Evolutionary conservation across 2,329 filamentous ascomycete genomes (phyloP), one percentile per base, ranked within the genome.

Genomic region (Cytospora chrysosperma): DNA sequence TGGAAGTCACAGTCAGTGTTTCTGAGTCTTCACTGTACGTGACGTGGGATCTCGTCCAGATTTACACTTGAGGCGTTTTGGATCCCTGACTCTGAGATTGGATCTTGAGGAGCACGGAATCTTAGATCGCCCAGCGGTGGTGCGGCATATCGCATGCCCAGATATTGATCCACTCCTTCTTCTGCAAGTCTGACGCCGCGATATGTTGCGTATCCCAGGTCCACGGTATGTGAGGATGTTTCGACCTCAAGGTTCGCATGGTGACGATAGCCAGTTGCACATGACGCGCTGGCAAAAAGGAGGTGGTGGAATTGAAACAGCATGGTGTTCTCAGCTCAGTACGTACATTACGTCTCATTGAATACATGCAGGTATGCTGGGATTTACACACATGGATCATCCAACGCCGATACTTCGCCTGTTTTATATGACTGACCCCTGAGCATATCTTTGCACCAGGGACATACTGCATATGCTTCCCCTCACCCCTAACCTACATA

Each of bases 101-200:
- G 90, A 72, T 91, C 87, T 69, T 82, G 77, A 0, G 91, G 89
- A 15, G 86, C 85, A 59, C 81, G 78, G 71, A 93, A 94, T 24
- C 91, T 82, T 65, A 91, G 72, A 7, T 83, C 69, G 1, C 87
- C 88, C 2, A 89, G 62, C 0, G 91, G 91, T 17, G 90, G 79
- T 6, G 88, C 86, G 1, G 90, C 91, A 76, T 86, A 95, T 51
- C 89, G 85, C 67, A 95, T 85, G 1, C 90, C 91, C 9, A 91
- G 81, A 89, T 89, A 94, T 73, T 88, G 82, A 2, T 83, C 86
- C 55, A 92, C 77, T 1, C 87, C 88, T 68, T 84, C 84, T 43
- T 24, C 43, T 0, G 74, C 68, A 1, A 82, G 76, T 1, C 78
- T 71, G 4, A 77, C 74, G 10, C 91, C 91, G 56, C 80, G 74